Base-by-base conservation (phyloP, 2,329 filamentous ascomycete genomes). In the Zymoseptoria brevis region DNA sequence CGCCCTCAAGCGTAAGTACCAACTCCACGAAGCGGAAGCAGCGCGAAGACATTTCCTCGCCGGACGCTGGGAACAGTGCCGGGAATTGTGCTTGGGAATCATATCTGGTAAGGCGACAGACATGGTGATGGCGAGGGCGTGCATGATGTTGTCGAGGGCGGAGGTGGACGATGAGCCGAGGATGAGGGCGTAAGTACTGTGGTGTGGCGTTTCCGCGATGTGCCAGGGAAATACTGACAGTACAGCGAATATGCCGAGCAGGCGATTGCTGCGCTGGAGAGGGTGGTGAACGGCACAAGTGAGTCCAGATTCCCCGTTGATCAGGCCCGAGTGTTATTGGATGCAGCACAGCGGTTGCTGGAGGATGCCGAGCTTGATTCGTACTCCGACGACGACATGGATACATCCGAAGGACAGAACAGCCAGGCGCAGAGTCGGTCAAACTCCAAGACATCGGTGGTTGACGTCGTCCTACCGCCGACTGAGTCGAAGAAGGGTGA, bases 161-260 rank as follows among this genome's bases (percentile, higher is more conserved):
- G 57, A 52, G 13, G 29, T 55, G 35, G 35, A 45, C 41, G 54
- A 30, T 21, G 57, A 59, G 53, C 45, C 50, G 49, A 59, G 57
- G 53, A 51, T 53, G 57, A 59, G 57, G 35, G 35, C 35, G 35
- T 45, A 45, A 45, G 35, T 45, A 45, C 16, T 11, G 13, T n/a
- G 35, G 13, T 45, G 13, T 16, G 35, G 11, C 35, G 2, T 41
- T 45, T 45, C 35, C 13, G 35, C 6, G 5, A 45, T 16, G 13
- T 16, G 35, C 13, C 35, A 45, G 16, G 35, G 16, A n/a, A 5
- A n/a, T 7, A 45, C 35, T 45, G 35, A 45, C 35, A 45, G 7
- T 45, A 6, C 35, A 45, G 35, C 35, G 35, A 45, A 45, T 45
- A 45, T 45, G 35, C 35, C 35, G 35, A 45, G 35, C 35, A 45